Evolutionary conservation across 2,329 filamentous ascomycete genomes (phyloP).

Genomic region (Amylocarpus encephaloides): DNA sequence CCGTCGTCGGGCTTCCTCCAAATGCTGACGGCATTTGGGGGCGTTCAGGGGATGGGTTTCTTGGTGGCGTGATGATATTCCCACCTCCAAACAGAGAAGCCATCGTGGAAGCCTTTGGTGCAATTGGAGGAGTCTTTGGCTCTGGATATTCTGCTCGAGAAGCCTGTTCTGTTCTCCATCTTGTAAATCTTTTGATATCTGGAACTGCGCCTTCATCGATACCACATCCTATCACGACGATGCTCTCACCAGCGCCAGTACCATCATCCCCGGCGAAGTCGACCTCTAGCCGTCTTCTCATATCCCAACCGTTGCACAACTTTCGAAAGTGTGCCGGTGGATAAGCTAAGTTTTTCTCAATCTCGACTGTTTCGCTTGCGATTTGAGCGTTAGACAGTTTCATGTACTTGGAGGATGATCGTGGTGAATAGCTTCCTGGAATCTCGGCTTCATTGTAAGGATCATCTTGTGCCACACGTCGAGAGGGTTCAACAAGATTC

Average conservation of each 20-base stretch:
- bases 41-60: constrained; percentile 18
- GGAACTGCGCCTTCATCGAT: constrained; percentile 30
- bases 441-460: constrained; percentile 62
- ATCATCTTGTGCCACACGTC: constrained; percentile 64
- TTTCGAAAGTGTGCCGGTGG: constrained; percentile 74
- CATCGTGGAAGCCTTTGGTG: constrained; percentile 19
- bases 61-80: constrained; percentile 21
- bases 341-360: constrained; percentile 67
- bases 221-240: constrained; percentile 70
- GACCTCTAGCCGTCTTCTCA: constrained; percentile 76
- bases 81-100: constrained; percentile 31
- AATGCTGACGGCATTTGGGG: constrained; percentile 22
- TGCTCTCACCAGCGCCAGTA: constrained; percentile 66
- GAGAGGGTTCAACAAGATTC: constrained; percentile 72
- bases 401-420: constrained; percentile 70
- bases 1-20: constrained; percentile 15
- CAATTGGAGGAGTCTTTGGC: constrained; percentile 27
- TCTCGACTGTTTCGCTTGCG: constrained; percentile 70
- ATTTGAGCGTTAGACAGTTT: constrained; percentile 65
- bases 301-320: constrained; percentile 82
- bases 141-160: constrained; percentile 28
- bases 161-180: constrained; percentile 37
- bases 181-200: constrained; percentile 50
- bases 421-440: constrained; percentile 72
- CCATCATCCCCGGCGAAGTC: constrained; percentile 82